Percentiles rank a stretch among this genome's conserved stretches.
Evolutionary conservation across 192 early-diverging fungal genomes (phyloP).

Genomic region (Podila epicladia): DNA sequence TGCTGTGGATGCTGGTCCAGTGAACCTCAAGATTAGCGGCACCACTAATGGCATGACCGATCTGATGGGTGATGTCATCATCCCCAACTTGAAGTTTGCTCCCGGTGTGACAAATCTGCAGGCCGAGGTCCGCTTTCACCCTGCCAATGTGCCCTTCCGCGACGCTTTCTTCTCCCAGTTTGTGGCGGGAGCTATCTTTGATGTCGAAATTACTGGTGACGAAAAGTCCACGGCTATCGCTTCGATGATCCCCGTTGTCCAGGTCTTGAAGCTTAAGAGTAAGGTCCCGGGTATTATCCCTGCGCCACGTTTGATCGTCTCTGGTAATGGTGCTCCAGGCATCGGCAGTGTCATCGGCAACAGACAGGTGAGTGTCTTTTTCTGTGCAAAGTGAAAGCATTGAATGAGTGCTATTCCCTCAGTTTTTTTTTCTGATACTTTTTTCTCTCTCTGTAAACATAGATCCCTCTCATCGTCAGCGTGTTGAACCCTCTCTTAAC

Average conservation of each 20-base stretch:
- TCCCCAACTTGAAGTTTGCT: conserved; percentile 28
- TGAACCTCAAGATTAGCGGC: conserved; percentile 25
- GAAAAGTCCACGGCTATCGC: conserved; percentile 16
- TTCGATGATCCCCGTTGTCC: conserved; percentile 16
- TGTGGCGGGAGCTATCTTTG: conserved; percentile 25
- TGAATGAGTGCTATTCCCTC: no score
- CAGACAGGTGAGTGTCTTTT: conserved; percentile 6
- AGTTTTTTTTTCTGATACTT: no score
- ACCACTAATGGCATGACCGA: conserved; percentile 22
- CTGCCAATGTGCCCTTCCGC: conserved; percentile 24
- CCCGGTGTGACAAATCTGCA: conserved; percentile 16
- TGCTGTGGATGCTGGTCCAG: conserved; percentile 31
- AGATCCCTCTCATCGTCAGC: conserved; percentile 21
- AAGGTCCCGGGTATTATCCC: conserved; percentile 34
- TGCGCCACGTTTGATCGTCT: conserved; percentile 22
- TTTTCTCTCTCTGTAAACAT: no score
- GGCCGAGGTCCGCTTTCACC: conserved; percentile 20
- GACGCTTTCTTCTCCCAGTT: conserved; percentile 37
- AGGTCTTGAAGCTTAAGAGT: conserved; percentile 19
- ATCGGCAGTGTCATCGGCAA: conserved; percentile 32
- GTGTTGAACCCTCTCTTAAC: conserved; percentile 30
- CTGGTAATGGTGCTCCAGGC: conserved; percentile 13
- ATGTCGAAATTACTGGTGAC: conserved; percentile 23
- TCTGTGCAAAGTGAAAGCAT: no score
- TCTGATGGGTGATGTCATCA: conserved; percentile 29